A percentile compares a stretch with the other conserved stretches of the same genome.
Evolutionary conservation across 2,329 filamentous ascomycete species (phyloP).

Genomic region (Bimuria novae-zelandiae): DNA sequence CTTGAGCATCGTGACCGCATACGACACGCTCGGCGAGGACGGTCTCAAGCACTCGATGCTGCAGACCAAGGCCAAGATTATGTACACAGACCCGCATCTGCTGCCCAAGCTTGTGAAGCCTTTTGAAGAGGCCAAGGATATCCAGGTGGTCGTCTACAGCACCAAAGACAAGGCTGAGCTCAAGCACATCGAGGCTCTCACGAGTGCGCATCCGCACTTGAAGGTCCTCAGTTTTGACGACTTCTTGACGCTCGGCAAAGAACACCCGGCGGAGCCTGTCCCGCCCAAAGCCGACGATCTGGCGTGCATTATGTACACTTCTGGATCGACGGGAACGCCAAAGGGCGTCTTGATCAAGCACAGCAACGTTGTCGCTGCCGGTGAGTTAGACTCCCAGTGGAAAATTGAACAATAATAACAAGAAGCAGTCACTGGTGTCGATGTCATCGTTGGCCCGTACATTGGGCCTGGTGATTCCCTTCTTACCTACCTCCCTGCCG

Average conservation of each 20-base stretch:
- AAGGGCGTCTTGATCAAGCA: constrained; percentile 89
- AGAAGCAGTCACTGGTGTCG: constrained; percentile 71
- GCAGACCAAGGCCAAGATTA: constrained; percentile 78
- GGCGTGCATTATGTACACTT: constrained; percentile 83
- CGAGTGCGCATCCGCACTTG: constrained; percentile 57
- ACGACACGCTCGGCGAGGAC: constrained; percentile 85
- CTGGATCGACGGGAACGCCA: constrained; percentile 84
- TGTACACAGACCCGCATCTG: constrained; percentile 86
- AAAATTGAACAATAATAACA: constrained; percentile 15
- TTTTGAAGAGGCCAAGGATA: constrained; percentile 59
- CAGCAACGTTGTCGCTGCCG: constrained; percentile 75
- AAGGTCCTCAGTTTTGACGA: constrained; percentile 62
- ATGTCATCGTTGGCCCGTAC: constrained; percentile 75
- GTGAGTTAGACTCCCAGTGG: constrained; percentile 53
- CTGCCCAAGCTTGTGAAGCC: constrained; percentile 58
- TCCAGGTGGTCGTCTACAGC: constrained; percentile 64
- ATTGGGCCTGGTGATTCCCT: constrained; percentile 78
- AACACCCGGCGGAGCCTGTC: constrained; percentile 71
- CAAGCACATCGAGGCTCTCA: constrained; percentile 59
- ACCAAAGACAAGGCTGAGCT: constrained; percentile 57
- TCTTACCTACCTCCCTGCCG: constrained; percentile 89
- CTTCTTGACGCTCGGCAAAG: constrained; percentile 59
- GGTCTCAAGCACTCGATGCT: constrained; percentile 85
- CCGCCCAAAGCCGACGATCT: constrained; percentile 76
- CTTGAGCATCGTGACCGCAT: constrained; percentile 89